These are phyloP conservation scores for Metschnikowia lachancei DNA, from an alignment of 805 yeast species.

Conservation along the genomic window DNA sequence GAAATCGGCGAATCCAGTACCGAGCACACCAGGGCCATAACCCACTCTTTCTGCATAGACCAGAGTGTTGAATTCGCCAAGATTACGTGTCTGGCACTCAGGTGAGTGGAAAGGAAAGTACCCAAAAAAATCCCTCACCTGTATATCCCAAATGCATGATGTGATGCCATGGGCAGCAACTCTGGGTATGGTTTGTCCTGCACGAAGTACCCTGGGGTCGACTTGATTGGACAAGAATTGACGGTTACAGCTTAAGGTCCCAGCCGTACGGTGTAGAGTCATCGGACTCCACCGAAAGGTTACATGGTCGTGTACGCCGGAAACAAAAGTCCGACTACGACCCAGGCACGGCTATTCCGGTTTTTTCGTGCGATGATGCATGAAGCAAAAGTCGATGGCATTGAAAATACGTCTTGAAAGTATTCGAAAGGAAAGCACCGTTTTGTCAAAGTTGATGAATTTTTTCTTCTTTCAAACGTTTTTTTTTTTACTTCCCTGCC, in stretches of 20 bases:
- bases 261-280: too few species aligned
- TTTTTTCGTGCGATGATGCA: too few species aligned
- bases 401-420: too few species aligned
- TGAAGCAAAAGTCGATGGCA: background rate
- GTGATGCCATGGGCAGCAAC: background rate
- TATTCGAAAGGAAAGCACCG: too few species aligned
- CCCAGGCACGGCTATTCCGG: too few species aligned
- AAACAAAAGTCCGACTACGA: too few species aligned
- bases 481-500: too few species aligned
- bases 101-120: constrained; percentile 4
- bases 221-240: background rate
- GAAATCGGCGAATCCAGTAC: constrained; percentile 32
- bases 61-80: constrained; percentile 52
- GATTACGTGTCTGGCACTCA: constrained; percentile 30
- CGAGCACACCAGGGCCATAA: constrained; percentile 31
- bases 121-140: background rate
- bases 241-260: too few species aligned
- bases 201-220: background rate
- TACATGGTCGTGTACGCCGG: too few species aligned
- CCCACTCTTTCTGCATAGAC: constrained; percentile 61
- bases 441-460: too few species aligned
- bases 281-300: too few species aligned
- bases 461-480: too few species aligned
- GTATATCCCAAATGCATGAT: background rate
- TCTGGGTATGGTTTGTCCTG: background rate